Evolutionary conservation across 768 basidiomycete species (phyloP), one percentile per base, ranked within the genome.

Genomic region (Mycena chlorophos): DNA sequence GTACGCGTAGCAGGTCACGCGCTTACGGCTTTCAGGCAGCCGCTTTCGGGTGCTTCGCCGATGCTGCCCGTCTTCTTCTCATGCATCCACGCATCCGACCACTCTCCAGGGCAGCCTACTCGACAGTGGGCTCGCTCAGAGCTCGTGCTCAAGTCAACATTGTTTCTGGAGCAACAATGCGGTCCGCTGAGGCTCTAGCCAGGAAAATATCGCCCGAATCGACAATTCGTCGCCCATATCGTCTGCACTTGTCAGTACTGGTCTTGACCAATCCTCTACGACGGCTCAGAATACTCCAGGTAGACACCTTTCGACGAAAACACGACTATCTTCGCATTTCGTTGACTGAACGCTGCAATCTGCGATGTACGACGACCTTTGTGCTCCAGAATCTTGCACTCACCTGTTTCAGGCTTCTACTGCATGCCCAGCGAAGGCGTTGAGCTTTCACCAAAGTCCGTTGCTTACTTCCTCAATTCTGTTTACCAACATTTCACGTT

Each of bases 301-400:
- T 85, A n/a, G 91, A 92, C 64, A 75, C 81, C 3, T 90, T 85
- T 66, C 68, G 74, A 27, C 78, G 91, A 20, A 76, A 74, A 52
- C 93, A 94, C 68, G 85, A 91, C 67, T 95, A 95, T 69, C 79
- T 95, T n/a, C 84, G 92, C 28, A 92, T 94, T 50, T 90, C 88
- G 1, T 73, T 94, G 30, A 94, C 92, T 0, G 93, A 94, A 69
- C 77, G 83, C 56, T 95, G 93, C 71, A 95, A 94, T 73, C 74
- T 95, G 53, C 81, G 93, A 71, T 94, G 93, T 89, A 58, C 29
- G 73, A 64, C 39, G 22, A 42, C 39, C 10, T 14, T 42, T 13
- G 4, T 19, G n/a, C 43, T 19, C 40, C 43, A 26, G 39, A 22
- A 20, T 28, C 31, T 25, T 29, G 58, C 22, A 62, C 61, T 46